A percentile compares a stretch with the other conserved stretches of the same genome.
phyloP scores from a whole-genome alignment of 805 yeast species.

The Komagataella pastoris region DNA sequence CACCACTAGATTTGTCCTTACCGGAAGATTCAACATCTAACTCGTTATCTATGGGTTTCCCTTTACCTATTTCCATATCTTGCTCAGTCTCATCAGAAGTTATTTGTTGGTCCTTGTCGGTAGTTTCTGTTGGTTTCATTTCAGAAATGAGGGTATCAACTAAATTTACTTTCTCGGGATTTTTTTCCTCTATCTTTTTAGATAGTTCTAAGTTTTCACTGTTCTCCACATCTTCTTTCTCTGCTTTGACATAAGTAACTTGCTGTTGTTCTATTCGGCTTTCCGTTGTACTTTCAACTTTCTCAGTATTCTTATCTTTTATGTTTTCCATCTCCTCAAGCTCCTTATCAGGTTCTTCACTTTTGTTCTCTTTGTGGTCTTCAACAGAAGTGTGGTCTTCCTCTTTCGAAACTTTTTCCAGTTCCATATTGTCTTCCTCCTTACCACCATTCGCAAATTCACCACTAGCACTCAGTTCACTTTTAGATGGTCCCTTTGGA shows the following conservation, averaged over 20 bases:
- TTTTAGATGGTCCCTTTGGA: neutral
- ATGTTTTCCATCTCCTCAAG: conserved; percentile 3
- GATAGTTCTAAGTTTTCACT: conserved; percentile 2
- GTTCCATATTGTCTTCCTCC: conserved; percentile 4
- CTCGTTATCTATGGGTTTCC: neutral
- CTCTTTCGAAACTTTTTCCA: conserved; percentile 4
- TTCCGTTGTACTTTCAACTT: neutral
- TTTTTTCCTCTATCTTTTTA: conserved; percentile 1
- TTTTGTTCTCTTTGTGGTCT: conserved; percentile 4
- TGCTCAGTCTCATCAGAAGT: neutral
- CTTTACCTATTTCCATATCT: no score
- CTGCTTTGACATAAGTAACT: conserved; percentile 2
- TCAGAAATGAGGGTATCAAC: conserved; percentile 9
- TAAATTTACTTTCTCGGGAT: conserved; percentile 2
- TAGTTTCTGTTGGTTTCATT: conserved; percentile 6
- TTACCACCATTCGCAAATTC: neutral
- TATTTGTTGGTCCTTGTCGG: conserved; percentile 3
- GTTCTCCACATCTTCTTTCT: conserved; percentile 2
- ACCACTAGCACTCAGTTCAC: conserved; percentile 1
- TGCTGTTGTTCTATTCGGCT: conserved; percentile 2
- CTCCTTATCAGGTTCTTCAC: conserved; percentile 3
- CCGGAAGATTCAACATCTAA: neutral
- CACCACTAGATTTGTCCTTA: conserved; percentile 1
- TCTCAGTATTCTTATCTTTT: conserved; percentile 3
- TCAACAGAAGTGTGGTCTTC: conserved; percentile 5